These are phyloP conservation scores for Acacia melanoxylon DNA, from an alignment of 306 rosid genomes.

Conservation along the genomic window DNA sequence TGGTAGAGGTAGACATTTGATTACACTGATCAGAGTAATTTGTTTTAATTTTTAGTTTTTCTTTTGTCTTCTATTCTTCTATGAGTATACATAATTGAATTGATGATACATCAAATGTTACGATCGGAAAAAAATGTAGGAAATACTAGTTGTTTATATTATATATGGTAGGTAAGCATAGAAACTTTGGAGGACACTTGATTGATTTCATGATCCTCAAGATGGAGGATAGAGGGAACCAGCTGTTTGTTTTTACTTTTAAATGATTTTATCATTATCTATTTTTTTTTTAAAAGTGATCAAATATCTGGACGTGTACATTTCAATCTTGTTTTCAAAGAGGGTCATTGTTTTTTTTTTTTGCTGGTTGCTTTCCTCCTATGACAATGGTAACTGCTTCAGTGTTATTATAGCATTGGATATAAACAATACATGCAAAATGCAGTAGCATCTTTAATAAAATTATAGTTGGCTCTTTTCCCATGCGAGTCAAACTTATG, in stretches of 20 bases:
- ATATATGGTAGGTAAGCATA: not conserved
- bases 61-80: not conserved
- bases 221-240: not conserved
- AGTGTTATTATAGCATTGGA: not conserved
- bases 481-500: not conserved
- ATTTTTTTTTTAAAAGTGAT: not conserved
- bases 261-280: not conserved
- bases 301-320: not conserved
- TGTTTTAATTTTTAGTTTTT: not conserved
- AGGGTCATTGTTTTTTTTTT: not conserved
- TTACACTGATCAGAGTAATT: not conserved
- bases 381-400: not conserved
- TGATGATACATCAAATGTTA: not conserved
- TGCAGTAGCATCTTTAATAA: not conserved
- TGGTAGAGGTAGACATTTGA: not conserved
- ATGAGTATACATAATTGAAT: not conserved
- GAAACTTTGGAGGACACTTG: not conserved
- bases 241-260: not conserved
- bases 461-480: not conserved
- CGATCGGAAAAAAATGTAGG: not conserved
- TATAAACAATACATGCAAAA: not conserved
- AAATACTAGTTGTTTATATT: not conserved
- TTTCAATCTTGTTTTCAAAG: not conserved
- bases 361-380: not conserved
- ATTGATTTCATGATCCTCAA: not conserved